A percentile compares a stretch with the other conserved stretches of the same genome.
Conservation (phyloP, 257 asterid species). For the Solanum phureja region DNA sequence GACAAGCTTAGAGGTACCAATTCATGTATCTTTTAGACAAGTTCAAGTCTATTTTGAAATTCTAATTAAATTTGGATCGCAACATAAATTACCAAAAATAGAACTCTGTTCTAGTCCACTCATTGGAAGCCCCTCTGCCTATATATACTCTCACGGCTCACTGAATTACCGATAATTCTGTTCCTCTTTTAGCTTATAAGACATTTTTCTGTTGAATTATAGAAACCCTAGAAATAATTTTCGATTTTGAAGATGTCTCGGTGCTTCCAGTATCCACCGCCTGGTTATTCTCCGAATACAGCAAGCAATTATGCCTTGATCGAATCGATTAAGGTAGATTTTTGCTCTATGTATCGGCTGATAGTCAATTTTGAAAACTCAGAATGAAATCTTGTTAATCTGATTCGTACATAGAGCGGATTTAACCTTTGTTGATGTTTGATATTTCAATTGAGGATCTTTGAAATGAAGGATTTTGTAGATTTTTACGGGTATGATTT, state of each 20-base stretch:
- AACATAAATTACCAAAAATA: too few species aligned
- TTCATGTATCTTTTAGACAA: neutral
- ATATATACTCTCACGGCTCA: neutral
- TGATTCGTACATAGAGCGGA: neutral
- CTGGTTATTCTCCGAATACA: neutral
- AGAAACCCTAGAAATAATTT: neutral
- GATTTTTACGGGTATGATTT: neutral
- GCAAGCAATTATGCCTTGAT: neutral
- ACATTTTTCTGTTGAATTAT: neutral
- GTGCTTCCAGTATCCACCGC: neutral
- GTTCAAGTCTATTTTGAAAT: too few species aligned
- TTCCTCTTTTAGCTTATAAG: rapidly evolving
- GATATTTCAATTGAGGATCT: neutral
- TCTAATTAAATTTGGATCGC: too few species aligned
- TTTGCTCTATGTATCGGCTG: neutral
- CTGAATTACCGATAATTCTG: neutral
- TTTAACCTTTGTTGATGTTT: neutral
- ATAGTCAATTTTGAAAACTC: neutral
- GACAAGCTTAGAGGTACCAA: neutral
- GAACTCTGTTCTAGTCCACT: neutral
- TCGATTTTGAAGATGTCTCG: neutral
- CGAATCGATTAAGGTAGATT: neutral
- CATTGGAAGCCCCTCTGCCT: neutral
- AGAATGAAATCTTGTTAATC: neutral
- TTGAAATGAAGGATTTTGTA: neutral